phyloP scores from a whole-genome alignment of 768 basidiomycete species.

The Steccherinum ochraceum region DNA sequence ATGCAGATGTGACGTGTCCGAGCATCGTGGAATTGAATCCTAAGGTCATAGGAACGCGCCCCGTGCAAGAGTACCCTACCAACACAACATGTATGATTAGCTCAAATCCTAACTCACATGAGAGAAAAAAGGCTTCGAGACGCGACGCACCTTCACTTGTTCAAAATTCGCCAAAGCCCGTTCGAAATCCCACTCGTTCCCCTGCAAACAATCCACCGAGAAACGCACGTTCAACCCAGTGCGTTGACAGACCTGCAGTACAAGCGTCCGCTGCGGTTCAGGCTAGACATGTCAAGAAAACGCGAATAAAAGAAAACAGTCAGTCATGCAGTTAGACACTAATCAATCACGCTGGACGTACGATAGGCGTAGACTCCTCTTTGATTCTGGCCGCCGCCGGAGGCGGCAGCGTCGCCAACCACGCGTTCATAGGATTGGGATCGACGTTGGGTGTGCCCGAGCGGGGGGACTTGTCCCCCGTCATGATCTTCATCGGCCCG shows the following conservation, averaged over 20 bases:
- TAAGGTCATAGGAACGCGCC: constrained; percentile 21
- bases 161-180: constrained; percentile 82
- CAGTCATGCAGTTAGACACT: constrained; percentile 1
- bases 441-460: constrained; percentile 5
- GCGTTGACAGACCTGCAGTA: constrained; percentile 61
- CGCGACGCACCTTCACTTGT: constrained; percentile 66
- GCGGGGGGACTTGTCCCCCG: constrained; percentile 26
- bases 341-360: constrained; percentile 25
- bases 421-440: constrained; percentile 9
- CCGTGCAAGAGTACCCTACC: constrained; percentile 19
- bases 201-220: constrained; percentile 77
- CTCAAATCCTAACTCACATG: background rate
- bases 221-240: constrained; percentile 79
- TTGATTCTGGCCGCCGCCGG: constrained; percentile 34
- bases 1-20: no score
- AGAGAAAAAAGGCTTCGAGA: background rate
- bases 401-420: constrained; percentile 25
- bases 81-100: background rate
- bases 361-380: constrained; percentile 48
- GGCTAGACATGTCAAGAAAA: constrained; percentile 35
- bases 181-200: constrained; percentile 80
- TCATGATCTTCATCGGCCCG: constrained; percentile 70
- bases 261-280: constrained; percentile 62
- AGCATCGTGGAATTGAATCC: no score
- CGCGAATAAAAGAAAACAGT: background rate